Percentiles rank a stretch among this genome's conserved stretches.
These are phyloP conservation scores for Dryadomyces sulphureus DNA, from an alignment of 2,329 filamentous ascomycete species.

Conservation along the genomic window DNA sequence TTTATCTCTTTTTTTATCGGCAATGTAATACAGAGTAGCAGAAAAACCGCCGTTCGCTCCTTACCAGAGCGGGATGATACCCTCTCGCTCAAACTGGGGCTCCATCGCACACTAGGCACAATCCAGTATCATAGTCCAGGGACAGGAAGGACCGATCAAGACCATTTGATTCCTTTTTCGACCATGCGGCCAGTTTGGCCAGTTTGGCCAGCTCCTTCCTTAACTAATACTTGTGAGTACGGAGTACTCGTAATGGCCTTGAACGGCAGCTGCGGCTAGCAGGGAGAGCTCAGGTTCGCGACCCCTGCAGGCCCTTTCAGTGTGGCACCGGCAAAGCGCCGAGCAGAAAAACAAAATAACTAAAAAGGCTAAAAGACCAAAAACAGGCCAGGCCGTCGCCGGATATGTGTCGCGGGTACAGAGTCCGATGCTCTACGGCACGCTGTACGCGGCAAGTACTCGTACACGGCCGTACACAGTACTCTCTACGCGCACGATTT, in stretches of 20 bases:
- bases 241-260: background rate
- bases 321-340: background rate
- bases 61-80: slow-evolving; percentile 1
- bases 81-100: slow-evolving; percentile 2
- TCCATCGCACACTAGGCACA: slow-evolving; percentile 1
- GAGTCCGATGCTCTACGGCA: background rate
- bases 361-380: too few relatives aligned
- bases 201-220: too few relatives aligned
- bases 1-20: background rate
- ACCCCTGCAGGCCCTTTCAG: too few relatives aligned
- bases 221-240: too few relatives aligned
- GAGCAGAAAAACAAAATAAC: background rate
- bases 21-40: background rate
- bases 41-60: background rate
- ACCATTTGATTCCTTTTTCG: background rate
- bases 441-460: background rate
- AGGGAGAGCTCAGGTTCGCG: too few relatives aligned
- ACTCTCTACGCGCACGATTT: too few relatives aligned
- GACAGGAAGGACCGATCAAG: background rate
- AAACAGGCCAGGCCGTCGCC: too few relatives aligned
- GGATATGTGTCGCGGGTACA: too few relatives aligned
- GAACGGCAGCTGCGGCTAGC: too few relatives aligned
- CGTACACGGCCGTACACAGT: background rate
- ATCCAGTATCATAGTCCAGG: background rate
- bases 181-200: too few relatives aligned